Conservation (phyloP, 495 filamentous ascomycete species). For the Chlorociboria aeruginascens region DNA sequence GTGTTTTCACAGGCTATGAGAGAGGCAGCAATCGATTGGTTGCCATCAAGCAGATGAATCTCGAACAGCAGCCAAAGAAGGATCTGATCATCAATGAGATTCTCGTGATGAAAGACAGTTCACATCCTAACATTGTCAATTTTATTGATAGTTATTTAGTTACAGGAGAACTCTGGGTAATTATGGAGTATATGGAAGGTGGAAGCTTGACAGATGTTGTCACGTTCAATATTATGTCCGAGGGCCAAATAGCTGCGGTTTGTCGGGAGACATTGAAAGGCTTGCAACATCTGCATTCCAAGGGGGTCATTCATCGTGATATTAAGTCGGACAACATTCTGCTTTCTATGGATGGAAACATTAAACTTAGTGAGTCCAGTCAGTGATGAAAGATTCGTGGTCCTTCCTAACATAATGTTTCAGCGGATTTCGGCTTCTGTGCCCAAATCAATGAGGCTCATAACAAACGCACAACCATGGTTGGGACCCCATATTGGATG, state of each 20-base stretch:
- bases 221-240: slow-evolving; percentile 97
- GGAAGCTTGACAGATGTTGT: slow-evolving; percentile 96
- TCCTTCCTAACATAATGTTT: slow-evolving; percentile 4
- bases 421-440: slow-evolving; percentile 98
- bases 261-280: slow-evolving; percentile 89
- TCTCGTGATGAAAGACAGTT: slow-evolving; percentile 97
- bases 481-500: slow-evolving; percentile 99
- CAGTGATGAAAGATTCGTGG: background rate
- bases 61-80: slow-evolving; percentile 97
- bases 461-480: slow-evolving; percentile 97
- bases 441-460: slow-evolving; percentile 96
- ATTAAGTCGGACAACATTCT: slow-evolving; percentile 99
- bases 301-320: slow-evolving; percentile 94
- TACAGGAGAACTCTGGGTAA: slow-evolving; percentile 86
- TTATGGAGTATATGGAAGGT: slow-evolving; percentile 99
- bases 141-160: slow-evolving; percentile 95
- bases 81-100: slow-evolving; percentile 99
- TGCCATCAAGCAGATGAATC: slow-evolving; percentile 99
- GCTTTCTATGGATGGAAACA: slow-evolving; percentile 87
- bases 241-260: slow-evolving; percentile 91
- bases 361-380: slow-evolving; percentile 81
- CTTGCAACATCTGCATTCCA: slow-evolving; percentile 90
- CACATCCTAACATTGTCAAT: slow-evolving; percentile 97
- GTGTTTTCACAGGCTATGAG: slow-evolving; percentile 89
- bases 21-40: slow-evolving; percentile 72